phyloP scores from a whole-genome alignment of 2,329 filamentous ascomycete genomes.

The Alternaria arbusti region DNA sequence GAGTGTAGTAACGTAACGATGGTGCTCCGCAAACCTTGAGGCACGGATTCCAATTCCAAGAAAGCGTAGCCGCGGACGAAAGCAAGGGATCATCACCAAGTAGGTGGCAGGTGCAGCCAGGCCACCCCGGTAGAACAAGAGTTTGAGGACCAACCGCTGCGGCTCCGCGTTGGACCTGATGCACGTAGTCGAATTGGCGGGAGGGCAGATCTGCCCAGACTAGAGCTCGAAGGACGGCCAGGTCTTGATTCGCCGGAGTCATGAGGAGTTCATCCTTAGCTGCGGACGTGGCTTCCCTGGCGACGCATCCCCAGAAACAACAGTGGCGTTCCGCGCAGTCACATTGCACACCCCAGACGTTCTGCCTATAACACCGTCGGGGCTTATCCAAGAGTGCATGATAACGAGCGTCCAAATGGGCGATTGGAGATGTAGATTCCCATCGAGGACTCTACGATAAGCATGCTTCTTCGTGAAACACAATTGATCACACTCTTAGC shows the following conservation, averaged over 20 bases:
- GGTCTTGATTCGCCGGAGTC: constrained; percentile 10
- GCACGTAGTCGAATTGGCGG: constrained; percentile 22
- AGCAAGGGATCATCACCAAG: constrained; percentile 28
- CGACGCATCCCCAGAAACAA: neutral
- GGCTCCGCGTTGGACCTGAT: constrained; percentile 27
- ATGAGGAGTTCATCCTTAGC: constrained; percentile 18
- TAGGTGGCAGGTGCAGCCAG: constrained; percentile 20
- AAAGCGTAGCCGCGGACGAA: constrained; percentile 30
- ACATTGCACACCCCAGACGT: neutral
- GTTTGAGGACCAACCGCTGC: constrained; percentile 28
- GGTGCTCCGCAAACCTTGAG: constrained; percentile 18
- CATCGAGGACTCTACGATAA: neutral
- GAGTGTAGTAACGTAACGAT: constrained; percentile 12
- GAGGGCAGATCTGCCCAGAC: constrained; percentile 16
- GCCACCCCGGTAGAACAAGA: constrained; percentile 11
- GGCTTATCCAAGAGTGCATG: neutral
- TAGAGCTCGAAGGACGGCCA: constrained; percentile 5
- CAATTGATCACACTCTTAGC: neutral
- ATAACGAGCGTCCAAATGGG: neutral
- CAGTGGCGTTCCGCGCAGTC: constrained; percentile 1
- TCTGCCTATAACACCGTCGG: neutral
- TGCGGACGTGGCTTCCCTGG: constrained; percentile 18
- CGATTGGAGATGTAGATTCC: neutral
- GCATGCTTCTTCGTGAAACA: neutral
- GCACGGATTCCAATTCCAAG: constrained; percentile 18